Base-by-base conservation (phyloP, 768 basidiomycete genomes). In the Suillus lakei region DNA sequence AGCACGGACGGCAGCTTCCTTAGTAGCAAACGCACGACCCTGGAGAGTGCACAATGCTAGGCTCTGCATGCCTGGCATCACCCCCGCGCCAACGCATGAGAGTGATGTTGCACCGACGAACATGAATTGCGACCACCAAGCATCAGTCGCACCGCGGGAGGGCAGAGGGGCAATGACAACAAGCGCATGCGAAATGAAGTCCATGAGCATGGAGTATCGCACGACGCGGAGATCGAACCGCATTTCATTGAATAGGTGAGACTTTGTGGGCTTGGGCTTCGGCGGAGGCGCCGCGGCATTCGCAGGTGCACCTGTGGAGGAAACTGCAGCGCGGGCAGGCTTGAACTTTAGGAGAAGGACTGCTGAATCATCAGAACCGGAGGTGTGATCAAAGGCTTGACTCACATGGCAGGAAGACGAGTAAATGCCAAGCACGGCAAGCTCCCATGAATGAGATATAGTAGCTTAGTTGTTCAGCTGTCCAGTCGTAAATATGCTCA, bases 381-480 rank as follows among this genome's bases (percentile, higher is more conserved):
- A 81, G 69, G 34, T 77, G 60, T 39, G 32, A 26, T 8, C 32
- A 15, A 48, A 18, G 4, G 13, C 10, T 53, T 23, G 30, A 79
- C 88, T 72, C 76, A 91, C 91, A 80, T 6, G 92, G 91, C 50
- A 93, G 81, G 69, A 93, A 70, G 34, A 92, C 66, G 7, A 94
- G 81, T 1, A 92, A 80, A 70, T 91, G 84, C 62, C 87, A 71
- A 1, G 91, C 91, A 34, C 91, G 85, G 10, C 85, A 74, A 36
- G 83, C 83, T 75, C 91, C 91, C 64, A 90, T 79, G 26, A 86
- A 83, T 0, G 91, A 89, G 78, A 93, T 90, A 69, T 92, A 93
- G 72, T 90, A 88, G 54, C 91, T 89, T 67, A 93, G 72, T 84
- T 91, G 80, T 43, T 85, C 85, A 13, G 90, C 83, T 16, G 81